A percentile compares a stretch with the other conserved stretches of the same genome.
Conservation (phyloP, 2,329 filamentous ascomycete species). For the Cyclaneusma minus region DNA sequence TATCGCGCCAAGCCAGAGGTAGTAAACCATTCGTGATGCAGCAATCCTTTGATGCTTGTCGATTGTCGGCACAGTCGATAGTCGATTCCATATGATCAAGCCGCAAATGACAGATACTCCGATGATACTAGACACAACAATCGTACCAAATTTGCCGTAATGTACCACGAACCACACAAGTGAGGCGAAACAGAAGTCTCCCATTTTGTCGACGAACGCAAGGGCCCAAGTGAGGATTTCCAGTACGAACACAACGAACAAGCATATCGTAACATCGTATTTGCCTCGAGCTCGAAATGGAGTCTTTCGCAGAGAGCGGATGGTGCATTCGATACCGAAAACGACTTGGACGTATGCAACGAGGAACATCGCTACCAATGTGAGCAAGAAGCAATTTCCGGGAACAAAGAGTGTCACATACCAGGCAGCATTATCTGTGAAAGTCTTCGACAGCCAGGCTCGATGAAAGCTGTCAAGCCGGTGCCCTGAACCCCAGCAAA, state of each 20-base stretch:
- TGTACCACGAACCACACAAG: slow-evolving; percentile 51
- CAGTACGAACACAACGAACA: slow-evolving; percentile 32
- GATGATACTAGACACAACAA: slow-evolving; percentile 34
- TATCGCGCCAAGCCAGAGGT: slow-evolving; percentile 30
- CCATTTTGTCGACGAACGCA: slow-evolving; percentile 36
- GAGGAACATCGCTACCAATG: slow-evolving; percentile 45
- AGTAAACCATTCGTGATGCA: slow-evolving; percentile 57
- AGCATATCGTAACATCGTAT: slow-evolving; percentile 43
- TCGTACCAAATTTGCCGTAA: slow-evolving; percentile 42
- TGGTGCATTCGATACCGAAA: slow-evolving; percentile 45
- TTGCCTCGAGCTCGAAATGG: slow-evolving; percentile 43
- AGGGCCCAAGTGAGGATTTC: slow-evolving; percentile 41
- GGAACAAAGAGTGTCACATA: slow-evolving; percentile 17
- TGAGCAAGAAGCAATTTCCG: slow-evolving; percentile 9
- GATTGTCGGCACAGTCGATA: slow-evolving; percentile 37
- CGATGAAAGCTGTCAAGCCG: slow-evolving; percentile 33
- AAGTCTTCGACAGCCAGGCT: slow-evolving; percentile 32
- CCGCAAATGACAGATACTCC: slow-evolving; percentile 32
- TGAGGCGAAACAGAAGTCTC: slow-evolving; percentile 48
- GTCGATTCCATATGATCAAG: slow-evolving; percentile 37
- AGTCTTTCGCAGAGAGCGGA: slow-evolving; percentile 35
- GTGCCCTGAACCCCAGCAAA: slow-evolving; percentile 41
- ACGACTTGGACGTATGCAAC: slow-evolving; percentile 50
- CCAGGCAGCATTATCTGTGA: slow-evolving; percentile 45
- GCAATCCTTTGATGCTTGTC: slow-evolving; percentile 43